Conservation (phyloP, 208 protist species). For the Crithidia fasciculata region DNA sequence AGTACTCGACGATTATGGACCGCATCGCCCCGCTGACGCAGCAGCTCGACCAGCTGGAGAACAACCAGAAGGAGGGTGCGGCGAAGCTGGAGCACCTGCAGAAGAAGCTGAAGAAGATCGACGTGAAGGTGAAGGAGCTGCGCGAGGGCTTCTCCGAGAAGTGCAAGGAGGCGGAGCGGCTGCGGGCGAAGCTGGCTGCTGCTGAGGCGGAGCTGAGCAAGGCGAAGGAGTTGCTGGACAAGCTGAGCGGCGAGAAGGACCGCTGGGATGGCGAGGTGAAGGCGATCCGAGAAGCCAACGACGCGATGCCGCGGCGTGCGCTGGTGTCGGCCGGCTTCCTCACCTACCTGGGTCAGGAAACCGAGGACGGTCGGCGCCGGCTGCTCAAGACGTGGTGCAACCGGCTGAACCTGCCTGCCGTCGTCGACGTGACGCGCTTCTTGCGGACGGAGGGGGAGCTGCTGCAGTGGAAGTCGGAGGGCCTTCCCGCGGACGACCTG, state of each 20-base stretch:
- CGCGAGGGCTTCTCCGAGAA: constrained; percentile 87
- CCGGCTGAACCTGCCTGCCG: constrained; percentile 48
- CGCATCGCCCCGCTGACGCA: constrained; percentile 86
- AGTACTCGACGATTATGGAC: constrained; percentile 96
- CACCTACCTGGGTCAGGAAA: constrained; percentile 90
- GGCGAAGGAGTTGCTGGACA: constrained; percentile 93
- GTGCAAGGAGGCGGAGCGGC: constrained; percentile 93
- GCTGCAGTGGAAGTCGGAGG: constrained; percentile 95
- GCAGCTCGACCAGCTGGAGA: constrained; percentile 86
- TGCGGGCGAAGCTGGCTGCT: constrained; percentile 88
- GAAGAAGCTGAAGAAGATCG: constrained; percentile 90
- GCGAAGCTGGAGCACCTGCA: constrained; percentile 78
- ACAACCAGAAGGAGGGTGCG: constrained; percentile 77
- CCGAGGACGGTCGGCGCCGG: constrained; percentile 83
- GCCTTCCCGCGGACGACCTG: constrained; percentile 94
- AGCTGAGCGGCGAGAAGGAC: constrained; percentile 95
- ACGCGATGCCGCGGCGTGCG: constrained; percentile 81
- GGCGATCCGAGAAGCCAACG: constrained; percentile 69
- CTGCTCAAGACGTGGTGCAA: constrained; percentile 84
- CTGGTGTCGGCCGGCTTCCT: constrained; percentile 92
- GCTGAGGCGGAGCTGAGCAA: constrained; percentile 89
- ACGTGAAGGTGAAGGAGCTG: constrained; percentile 81
- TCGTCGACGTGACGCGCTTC: constrained; percentile 78
- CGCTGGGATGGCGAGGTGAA: constrained; percentile 92
- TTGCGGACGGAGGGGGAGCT: constrained; percentile 95